phyloP scores from a whole-genome alignment of 2,329 filamentous ascomycete species.

The Cladosporium sp. region DNA sequence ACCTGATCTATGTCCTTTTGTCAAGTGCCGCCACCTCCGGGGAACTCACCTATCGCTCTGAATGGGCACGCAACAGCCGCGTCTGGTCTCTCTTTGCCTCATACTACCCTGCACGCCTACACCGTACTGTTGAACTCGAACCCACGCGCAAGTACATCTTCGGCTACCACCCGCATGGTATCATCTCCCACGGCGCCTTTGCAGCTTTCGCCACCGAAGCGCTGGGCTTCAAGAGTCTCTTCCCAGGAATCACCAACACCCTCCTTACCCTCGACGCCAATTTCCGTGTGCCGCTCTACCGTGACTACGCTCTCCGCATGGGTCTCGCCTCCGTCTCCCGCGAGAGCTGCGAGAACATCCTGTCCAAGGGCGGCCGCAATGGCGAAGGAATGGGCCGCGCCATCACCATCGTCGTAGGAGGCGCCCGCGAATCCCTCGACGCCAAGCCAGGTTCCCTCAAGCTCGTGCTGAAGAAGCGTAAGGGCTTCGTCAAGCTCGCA shows the following conservation, averaged over 20 bases:
- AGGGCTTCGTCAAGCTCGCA: conserved; percentile 91
- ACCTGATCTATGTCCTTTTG: conserved; percentile 77
- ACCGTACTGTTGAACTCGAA: conserved; percentile 76
- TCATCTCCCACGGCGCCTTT: conserved; percentile 95
- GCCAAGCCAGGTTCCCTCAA: conserved; percentile 73
- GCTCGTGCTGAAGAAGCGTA: conserved; percentile 76
- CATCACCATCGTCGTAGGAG: conserved; percentile 92
- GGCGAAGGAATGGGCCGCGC: conserved; percentile 85
- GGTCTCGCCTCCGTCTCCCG: conserved; percentile 85
- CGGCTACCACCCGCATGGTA: conserved; percentile 94
- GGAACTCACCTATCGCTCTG: conserved; percentile 67
- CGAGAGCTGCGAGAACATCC: conserved; percentile 83
- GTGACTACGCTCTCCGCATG: conserved; percentile 88
- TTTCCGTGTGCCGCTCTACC: conserved; percentile 88
- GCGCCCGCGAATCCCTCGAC: conserved; percentile 86
- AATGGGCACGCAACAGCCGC: conserved; percentile 66
- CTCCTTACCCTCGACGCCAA: conserved; percentile 92
- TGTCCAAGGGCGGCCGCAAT: conserved; percentile 74
- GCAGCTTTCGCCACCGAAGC: conserved; percentile 87
- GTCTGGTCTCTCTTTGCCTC: conserved; percentile 87
- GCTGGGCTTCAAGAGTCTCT: conserved; percentile 78
- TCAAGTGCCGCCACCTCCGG: conserved; percentile 76
- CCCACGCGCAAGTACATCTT: conserved; percentile 91
- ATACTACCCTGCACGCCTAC: conserved; percentile 85
- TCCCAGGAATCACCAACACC: conserved; percentile 92